phyloP scores from a whole-genome alignment of 331 rosid genomes.

The Rosa hybrid region DNA sequence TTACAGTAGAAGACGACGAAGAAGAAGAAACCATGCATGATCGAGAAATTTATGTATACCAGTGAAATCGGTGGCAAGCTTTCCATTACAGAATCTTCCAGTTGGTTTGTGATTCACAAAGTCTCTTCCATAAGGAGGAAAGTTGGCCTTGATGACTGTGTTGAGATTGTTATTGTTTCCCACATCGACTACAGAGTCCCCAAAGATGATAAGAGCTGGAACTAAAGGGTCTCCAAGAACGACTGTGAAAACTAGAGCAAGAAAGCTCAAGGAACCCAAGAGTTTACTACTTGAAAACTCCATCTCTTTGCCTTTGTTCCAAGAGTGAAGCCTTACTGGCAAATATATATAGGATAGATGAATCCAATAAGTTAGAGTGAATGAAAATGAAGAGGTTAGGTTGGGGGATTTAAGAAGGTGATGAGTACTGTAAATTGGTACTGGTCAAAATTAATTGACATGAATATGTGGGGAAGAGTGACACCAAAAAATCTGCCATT shows the following conservation, averaged over 20 bases:
- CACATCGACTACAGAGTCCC: slow-evolving; percentile 66
- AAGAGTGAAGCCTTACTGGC: not conserved
- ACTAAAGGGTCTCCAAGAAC: slow-evolving; percentile 55
- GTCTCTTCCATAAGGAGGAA: slow-evolving; percentile 71
- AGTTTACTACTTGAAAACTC: slow-evolving; percentile 19
- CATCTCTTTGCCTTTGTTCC: slow-evolving; percentile 26
- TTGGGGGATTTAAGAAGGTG: not conserved
- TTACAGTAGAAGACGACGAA: not conserved
- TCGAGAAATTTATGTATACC: slow-evolving; percentile 25
- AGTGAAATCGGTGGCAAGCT: slow-evolving; percentile 59
- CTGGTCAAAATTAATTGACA: not conserved
- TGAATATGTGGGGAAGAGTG: slow-evolving; percentile 11
- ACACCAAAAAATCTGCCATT: slow-evolving; percentile 20
- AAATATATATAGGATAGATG: not conserved
- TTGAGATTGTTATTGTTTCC: slow-evolving; percentile 58
- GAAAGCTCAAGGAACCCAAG: slow-evolving; percentile 29
- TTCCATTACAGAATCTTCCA: slow-evolving; percentile 72
- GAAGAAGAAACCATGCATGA: not conserved
- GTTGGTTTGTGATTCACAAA: slow-evolving; percentile 55
- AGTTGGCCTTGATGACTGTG: slow-evolving; percentile 54
- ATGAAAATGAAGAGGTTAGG: not conserved
- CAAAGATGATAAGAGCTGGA: slow-evolving; percentile 61
- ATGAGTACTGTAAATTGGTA: not conserved
- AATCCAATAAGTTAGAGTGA: not conserved
- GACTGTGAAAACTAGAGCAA: slow-evolving; percentile 29